A percentile compares a stretch with the other conserved stretches of the same genome.
Evolutionary conservation across 768 basidiomycete species (phyloP).

Genomic region (Boletus rubroflammeus): DNA sequence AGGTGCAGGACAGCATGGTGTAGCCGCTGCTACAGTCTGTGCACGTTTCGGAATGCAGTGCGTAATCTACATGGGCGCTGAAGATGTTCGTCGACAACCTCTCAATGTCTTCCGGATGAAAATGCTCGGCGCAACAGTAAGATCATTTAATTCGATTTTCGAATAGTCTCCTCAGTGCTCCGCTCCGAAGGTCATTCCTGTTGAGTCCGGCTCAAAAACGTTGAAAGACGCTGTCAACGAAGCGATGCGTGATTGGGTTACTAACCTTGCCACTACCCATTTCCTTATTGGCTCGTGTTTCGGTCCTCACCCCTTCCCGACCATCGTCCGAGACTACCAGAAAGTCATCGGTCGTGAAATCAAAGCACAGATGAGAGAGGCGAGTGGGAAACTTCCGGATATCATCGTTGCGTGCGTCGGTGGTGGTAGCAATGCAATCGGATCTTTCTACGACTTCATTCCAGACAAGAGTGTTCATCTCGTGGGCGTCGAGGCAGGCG

Average conservation of each 20-base stretch:
- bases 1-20: neutral
- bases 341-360: neutral
- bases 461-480: neutral
- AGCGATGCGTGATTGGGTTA: slow-evolving; percentile 3
- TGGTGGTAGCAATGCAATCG: neutral
- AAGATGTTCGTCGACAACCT: neutral
- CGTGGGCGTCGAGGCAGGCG: neutral
- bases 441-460: neutral
- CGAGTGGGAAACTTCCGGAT: neutral
- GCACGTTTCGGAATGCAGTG: neutral
- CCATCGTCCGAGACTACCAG: slow-evolving; percentile 1
- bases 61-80: neutral
- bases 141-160: neutral
- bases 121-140: neutral
- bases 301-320: slow-evolving; percentile 2
- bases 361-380: neutral
- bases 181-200: neutral
- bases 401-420: neutral
- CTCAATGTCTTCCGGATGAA: neutral
- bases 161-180: neutral
- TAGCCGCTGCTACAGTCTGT: neutral
- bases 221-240: slow-evolving; percentile 1
- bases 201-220: neutral
- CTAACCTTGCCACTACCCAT: neutral
- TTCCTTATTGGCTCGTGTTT: slow-evolving; percentile 2